Conservation (phyloP, 2,329 filamentous ascomycete species). For the Hortaea sp. region DNA sequence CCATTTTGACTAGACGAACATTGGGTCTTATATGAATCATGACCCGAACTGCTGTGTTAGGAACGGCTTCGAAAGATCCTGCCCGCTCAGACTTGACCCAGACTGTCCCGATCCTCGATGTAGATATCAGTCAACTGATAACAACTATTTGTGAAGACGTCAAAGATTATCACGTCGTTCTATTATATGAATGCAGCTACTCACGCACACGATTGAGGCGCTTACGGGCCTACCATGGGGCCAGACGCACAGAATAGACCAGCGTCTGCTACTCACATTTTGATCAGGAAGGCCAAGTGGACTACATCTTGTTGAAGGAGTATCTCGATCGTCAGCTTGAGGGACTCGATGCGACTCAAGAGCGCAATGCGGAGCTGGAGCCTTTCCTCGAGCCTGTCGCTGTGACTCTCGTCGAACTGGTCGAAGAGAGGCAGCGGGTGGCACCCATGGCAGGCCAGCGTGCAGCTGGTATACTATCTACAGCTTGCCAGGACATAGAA, state of each 20-base stretch:
- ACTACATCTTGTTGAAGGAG: background rate
- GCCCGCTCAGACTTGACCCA: too few species aligned
- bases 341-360: background rate
- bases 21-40: too few species aligned
- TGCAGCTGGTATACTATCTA: constrained; percentile 34
- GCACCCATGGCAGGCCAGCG: constrained; percentile 34
- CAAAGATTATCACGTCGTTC: constrained; percentile 1
- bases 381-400: constrained; percentile 36
- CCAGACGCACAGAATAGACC: background rate
- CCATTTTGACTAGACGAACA: too few species aligned
- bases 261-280: background rate
- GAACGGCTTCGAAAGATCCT: too few species aligned
- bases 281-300: background rate
- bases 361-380: background rate
- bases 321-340: background rate
- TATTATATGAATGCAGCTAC: constrained; percentile 2
- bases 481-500: constrained; percentile 25
- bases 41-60: too few species aligned
- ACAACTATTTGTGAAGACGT: background rate
- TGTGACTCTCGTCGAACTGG: constrained; percentile 32
- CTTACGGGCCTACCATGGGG: background rate
- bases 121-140: too few species aligned
- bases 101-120: too few species aligned
- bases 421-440: constrained; percentile 39
- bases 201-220: background rate